phyloP scores from a whole-genome alignment of 176 grass and related monocot genomes.

The Raddia distichophylla region DNA sequence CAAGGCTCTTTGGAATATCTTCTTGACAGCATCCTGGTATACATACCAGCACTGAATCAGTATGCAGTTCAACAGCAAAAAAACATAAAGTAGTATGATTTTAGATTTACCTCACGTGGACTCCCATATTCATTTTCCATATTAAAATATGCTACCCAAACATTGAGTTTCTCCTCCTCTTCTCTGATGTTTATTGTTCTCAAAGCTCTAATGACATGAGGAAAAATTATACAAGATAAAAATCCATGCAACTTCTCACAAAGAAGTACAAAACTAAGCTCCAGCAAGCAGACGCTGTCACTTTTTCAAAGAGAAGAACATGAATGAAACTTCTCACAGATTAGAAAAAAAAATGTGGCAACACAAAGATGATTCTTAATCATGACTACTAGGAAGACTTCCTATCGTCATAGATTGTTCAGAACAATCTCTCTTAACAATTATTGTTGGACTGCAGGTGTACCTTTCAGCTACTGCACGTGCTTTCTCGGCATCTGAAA shows the following conservation, averaged over 20 bases:
- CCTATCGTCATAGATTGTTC: neutral
- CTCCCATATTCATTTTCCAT: slow-evolving; percentile 92
- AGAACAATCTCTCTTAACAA: slow-evolving; percentile 3
- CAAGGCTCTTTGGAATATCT: slow-evolving; percentile 86
- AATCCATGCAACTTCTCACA: neutral
- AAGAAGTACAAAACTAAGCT: neutral
- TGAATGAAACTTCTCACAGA: neutral
- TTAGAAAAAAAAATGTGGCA: neutral
- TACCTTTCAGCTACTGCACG: slow-evolving; percentile 86
- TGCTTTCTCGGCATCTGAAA: slow-evolving; percentile 83
- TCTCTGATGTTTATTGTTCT: slow-evolving; percentile 86
- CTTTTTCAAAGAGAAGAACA: neutral
- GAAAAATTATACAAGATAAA: slow-evolving; percentile 30
- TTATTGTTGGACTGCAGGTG: neutral
- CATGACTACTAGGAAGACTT: neutral
- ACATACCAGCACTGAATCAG: slow-evolving; percentile 38
- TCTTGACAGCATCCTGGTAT: slow-evolving; percentile 84
- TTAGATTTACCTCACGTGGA: slow-evolving; percentile 74
- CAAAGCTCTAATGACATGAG: slow-evolving; percentile 62
- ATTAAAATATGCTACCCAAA: slow-evolving; percentile 98
- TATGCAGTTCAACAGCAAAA: slow-evolving; percentile 4
- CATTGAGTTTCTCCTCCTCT: slow-evolving; percentile 87
- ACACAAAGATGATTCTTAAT: neutral
- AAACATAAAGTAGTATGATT: slow-evolving; percentile 11
- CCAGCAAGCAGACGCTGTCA: neutral